Evolutionary conservation across 352 stramenopile genomes (phyloP).

Genomic region (Phytophthora europaea): DNA sequence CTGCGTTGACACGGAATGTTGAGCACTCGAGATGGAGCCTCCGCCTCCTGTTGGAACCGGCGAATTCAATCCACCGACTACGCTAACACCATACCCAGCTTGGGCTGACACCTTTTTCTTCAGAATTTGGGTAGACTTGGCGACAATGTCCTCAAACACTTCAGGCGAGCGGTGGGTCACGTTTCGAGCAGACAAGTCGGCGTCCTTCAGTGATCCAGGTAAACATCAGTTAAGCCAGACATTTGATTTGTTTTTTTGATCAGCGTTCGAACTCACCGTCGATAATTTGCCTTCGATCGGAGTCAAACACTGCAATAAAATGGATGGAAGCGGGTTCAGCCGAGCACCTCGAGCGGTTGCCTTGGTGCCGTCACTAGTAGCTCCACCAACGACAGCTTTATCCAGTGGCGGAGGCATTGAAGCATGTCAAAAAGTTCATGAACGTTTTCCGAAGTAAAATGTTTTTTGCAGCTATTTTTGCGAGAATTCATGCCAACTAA

Average conservation of each 20-base stretch:
- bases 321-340: conserved; percentile 23
- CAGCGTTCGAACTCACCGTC: conserved; percentile 19
- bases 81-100: conserved; percentile 8
- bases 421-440: conserved; percentile 14
- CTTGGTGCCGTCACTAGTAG: conserved; percentile 2
- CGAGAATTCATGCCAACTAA: background rate
- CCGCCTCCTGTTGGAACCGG: conserved; percentile 3
- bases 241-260: background rate
- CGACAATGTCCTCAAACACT: conserved; percentile 48
- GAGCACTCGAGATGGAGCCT: conserved; percentile 40
- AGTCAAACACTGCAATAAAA: conserved; percentile 45
- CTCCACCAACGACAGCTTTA: conserved; percentile 9
- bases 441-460: background rate
- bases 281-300: conserved; percentile 51
- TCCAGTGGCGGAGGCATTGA: conserved; percentile 24
- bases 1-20: conserved; percentile 47
- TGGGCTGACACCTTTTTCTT: conserved; percentile 51
- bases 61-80: conserved; percentile 8
- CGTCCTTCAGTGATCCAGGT: conserved; percentile 37
- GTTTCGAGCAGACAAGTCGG: conserved; percentile 59
- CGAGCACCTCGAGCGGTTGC: conserved; percentile 12
- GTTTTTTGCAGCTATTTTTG: conserved; percentile 16
- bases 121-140: conserved; percentile 46
- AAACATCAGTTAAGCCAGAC: background rate
- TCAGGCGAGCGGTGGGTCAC: conserved; percentile 45